These are phyloP conservation scores for Lachnellula cervina DNA, from an alignment of 2,329 filamentous ascomycete species.

Conservation along the genomic window DNA sequence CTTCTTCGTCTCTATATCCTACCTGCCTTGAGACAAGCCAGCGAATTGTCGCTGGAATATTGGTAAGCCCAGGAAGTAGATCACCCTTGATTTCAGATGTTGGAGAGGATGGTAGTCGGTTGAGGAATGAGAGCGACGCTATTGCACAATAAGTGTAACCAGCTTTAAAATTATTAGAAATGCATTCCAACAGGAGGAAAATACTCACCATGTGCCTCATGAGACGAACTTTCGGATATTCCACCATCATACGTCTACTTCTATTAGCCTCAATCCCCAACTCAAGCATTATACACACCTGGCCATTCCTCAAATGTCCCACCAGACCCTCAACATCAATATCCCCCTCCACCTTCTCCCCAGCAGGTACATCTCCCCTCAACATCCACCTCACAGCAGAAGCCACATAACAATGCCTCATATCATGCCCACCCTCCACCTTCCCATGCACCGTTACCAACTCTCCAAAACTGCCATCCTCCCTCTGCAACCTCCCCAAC, in stretches of 20 bases:
- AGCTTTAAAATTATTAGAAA: conserved; percentile 43
- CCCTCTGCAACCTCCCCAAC: conserved; percentile 70
- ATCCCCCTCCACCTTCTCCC: conserved; percentile 57
- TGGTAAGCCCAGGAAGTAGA: conserved; percentile 32
- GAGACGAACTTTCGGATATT: conserved; percentile 30
- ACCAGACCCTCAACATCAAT: conserved; percentile 69
- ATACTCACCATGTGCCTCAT: conserved; percentile 31
- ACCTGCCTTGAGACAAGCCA: conserved; percentile 66
- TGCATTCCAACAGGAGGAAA: neutral
- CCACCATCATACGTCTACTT: conserved; percentile 31
- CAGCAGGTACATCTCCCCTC: conserved; percentile 51
- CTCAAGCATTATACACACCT: conserved; percentile 37
- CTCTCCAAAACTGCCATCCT: conserved; percentile 90
- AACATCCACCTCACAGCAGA: conserved; percentile 79
- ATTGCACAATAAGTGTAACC: conserved; percentile 91
- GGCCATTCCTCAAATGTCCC: conserved; percentile 62
- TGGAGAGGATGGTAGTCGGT: conserved; percentile 19
- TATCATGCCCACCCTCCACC: conserved; percentile 76
- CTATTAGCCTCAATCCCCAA: neutral
- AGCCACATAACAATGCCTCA: conserved; percentile 83
- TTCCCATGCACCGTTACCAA: conserved; percentile 53
- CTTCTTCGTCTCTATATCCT: conserved; percentile 46
- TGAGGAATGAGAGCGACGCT: conserved; percentile 67
- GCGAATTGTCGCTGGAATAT: conserved; percentile 32
- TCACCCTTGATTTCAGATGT: conserved; percentile 16